Evolutionary conservation across 2,329 filamentous ascomycete genomes (phyloP).

Genomic region (Alternaria infectoria): DNA sequence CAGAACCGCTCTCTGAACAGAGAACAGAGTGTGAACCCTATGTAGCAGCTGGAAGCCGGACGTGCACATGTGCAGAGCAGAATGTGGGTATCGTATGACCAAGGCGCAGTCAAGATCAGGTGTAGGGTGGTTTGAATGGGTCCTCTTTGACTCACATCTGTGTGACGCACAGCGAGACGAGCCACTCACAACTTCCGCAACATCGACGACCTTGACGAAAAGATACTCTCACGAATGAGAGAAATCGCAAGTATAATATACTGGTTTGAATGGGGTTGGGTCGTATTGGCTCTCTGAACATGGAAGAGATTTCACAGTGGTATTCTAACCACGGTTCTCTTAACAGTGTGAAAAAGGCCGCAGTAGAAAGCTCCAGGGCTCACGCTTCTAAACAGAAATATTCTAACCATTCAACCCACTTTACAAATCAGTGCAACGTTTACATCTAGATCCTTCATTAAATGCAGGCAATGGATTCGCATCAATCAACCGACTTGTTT

Average conservation of each 20-base stretch:
- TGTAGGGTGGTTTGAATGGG: not conserved
- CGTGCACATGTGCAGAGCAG: not conserved
- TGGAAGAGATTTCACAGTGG: not conserved
- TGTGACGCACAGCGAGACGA: not conserved
- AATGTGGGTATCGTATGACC: not conserved
- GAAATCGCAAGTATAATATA: not conserved
- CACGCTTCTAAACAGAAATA: not conserved
- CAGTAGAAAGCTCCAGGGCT: not conserved
- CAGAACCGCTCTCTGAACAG: not conserved
- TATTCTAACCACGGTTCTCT: not conserved
- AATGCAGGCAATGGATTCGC: not conserved
- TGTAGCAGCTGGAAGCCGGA: not conserved
- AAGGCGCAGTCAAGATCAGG: not conserved
- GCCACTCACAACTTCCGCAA: not conserved
- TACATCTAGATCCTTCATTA: not conserved
- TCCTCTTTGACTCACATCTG: no score
- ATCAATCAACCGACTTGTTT: not conserved
- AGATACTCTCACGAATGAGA: not conserved
- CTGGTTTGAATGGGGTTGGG: not conserved
- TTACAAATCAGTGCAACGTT: not conserved
- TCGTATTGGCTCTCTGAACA: not conserved
- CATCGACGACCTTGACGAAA: not conserved
- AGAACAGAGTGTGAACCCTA: not conserved
- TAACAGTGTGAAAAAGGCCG: not conserved
- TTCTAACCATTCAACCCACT: not conserved